These are phyloP conservation scores for Claviceps cyperi DNA, from an alignment of 2,329 filamentous ascomycete genomes.

Conservation along the genomic window DNA sequence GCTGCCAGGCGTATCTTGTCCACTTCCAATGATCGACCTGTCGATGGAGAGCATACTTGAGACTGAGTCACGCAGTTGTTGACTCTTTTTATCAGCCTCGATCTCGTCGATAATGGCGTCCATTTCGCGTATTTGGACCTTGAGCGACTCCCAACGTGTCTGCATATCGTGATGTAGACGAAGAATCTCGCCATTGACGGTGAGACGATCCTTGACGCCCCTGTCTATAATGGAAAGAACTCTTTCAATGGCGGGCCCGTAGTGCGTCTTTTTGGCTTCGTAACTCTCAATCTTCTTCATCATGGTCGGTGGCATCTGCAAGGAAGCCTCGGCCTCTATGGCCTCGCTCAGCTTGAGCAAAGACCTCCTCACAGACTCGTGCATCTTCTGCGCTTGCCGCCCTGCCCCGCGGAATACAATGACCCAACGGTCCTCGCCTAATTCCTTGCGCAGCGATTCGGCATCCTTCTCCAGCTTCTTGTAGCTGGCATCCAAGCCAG, in stretches of 20 bases:
- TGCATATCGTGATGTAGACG: constrained; percentile 76
- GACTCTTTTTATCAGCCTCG: constrained; percentile 44
- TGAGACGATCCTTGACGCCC: constrained; percentile 88
- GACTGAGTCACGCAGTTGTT: constrained; percentile 79
- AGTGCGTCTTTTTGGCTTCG: constrained; percentile 88
- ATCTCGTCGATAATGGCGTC: constrained; percentile 64
- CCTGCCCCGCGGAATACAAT: constrained; percentile 89
- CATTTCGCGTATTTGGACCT: constrained; percentile 62
- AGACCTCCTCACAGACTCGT: constrained; percentile 83
- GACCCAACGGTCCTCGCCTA: constrained; percentile 93
- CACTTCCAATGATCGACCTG: constrained; percentile 54
- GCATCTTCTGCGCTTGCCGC: constrained; percentile 89
- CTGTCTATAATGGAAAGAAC: constrained; percentile 88
- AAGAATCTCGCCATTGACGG: constrained; percentile 89
- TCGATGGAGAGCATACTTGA: constrained; percentile 84
- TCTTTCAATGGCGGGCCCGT: constrained; percentile 81
- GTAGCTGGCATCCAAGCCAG: constrained; percentile 69
- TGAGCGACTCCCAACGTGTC: constrained; percentile 63
- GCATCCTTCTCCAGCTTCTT: constrained; percentile 81
- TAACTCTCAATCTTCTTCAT: constrained; percentile 82
- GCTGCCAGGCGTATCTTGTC: constrained; percentile 56
- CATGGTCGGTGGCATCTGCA: constrained; percentile 55
- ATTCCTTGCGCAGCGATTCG: constrained; percentile 73
- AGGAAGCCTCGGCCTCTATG: constrained; percentile 58
- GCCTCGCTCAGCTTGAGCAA: constrained; percentile 68